Conservation (phyloP, 2,329 filamentous ascomycete genomes). For the Cercospora nicotianae region DNA sequence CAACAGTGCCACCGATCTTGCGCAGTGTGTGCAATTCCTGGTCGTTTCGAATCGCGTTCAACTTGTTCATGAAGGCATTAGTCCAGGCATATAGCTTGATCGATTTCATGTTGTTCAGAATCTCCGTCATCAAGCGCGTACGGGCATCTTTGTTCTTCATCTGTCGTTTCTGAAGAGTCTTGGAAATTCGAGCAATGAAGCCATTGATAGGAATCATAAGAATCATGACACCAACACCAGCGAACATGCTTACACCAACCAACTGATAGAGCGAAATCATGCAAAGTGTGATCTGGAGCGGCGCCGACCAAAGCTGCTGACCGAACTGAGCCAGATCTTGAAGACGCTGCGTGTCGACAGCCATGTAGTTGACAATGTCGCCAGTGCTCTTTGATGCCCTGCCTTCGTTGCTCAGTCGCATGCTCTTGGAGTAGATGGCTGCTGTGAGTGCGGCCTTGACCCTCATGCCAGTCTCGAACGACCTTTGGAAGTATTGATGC, state of each 20-base stretch:
- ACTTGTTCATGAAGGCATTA: constrained; percentile 93
- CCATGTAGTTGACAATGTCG: constrained; percentile 99
- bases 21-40: constrained; percentile 91
- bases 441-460: constrained; percentile 89
- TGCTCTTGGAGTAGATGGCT: constrained; percentile 87
- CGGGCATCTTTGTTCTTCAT: constrained; percentile 99
- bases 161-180: constrained; percentile 88
- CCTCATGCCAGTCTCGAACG: constrained; percentile 94
- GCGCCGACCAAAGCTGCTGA: constrained; percentile 93
- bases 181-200: constrained; percentile 88
- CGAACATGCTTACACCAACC: constrained; percentile 93
- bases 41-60: constrained; percentile 95
- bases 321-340: constrained; percentile 94
- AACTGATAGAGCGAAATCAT: constrained; percentile 95
- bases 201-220: constrained; percentile 97
- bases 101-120: constrained; percentile 99
- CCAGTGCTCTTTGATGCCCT: constrained; percentile 85
- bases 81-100: constrained; percentile 98
- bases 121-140: constrained; percentile 92
- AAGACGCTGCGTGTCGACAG: constrained; percentile 91
- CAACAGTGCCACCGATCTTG: constrained; percentile 92
- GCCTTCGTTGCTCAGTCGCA: constrained; percentile 90
- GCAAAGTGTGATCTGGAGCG: constrained; percentile 93
- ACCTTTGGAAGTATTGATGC: constrained; percentile 95
- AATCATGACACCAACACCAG: constrained; percentile 91